Base-by-base conservation (phyloP, 2,329 filamentous ascomycete species). In the Decorospora gaudefroyi region DNA sequence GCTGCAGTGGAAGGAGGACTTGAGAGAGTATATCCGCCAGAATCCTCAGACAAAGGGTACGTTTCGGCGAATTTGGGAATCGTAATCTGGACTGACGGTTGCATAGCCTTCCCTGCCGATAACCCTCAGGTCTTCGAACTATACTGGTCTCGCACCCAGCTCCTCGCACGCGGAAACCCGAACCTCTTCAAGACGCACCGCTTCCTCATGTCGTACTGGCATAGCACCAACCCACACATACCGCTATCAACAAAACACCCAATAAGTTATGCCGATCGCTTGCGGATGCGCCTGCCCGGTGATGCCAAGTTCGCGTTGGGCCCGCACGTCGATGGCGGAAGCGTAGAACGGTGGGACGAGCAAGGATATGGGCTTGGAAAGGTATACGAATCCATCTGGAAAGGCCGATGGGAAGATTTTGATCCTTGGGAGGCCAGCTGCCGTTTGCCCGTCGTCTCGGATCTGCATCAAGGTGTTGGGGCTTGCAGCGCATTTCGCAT, bases 401-500 rank as follows among this genome's bases (percentile, higher is more conserved):
- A 80, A 13, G 92, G 91, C 0, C 70, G 76, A 1, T 96, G 90
- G 90, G 88, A 95, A 53, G 68, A 78, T 2, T 91, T 89, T 62
- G 88, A 96, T 61, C 82, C 90, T 0, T 96, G 86, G 82, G 89
- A 96, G 59, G 84, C 84, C 0, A 83, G 80, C 51, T 79, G 81
- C 5, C 80, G 91, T 3, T 76, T 92, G 0, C 70, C 74, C 0
- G 88, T 86, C 3, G 79, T 83, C 2, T 84, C 82, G 48, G 86
- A 96, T 68, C 72, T 91, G 22, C 93, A 96, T 66, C 78, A 88
- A 36, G 89, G 90, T 0, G 78, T 90, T 0, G 90, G 91, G 0
- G 84, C 87, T 1, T 95, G 89, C 71, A 86, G 80, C 31, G 89
- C 90, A 76, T 90, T 96, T 71, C 81, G 92, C 26, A 87, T 90